A percentile compares a stretch with the other conserved stretches of the same genome.
Conservation (phyloP, 768 basidiomycete genomes). For the Jaapia argillacea region DNA sequence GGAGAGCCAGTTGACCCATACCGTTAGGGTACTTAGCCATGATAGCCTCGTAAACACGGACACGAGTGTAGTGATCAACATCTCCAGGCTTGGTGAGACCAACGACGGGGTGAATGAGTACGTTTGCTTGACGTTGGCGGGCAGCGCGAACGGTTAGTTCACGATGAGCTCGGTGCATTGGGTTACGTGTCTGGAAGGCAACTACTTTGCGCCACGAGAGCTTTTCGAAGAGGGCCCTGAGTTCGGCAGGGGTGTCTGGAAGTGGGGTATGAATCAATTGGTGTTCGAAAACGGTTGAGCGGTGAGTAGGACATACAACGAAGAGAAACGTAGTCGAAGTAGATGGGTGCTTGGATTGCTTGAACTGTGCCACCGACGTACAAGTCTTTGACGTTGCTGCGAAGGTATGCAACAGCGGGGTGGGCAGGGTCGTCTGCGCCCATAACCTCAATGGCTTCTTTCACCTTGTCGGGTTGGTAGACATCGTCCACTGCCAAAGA, state of each 20-base stretch:
- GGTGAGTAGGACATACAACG: slow-evolving; percentile 51
- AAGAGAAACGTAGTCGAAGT: slow-evolving; percentile 94
- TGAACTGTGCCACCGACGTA: slow-evolving; percentile 93
- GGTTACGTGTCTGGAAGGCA: slow-evolving; percentile 98
- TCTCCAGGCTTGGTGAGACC: slow-evolving; percentile 96
- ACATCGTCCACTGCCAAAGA: slow-evolving; percentile 67
- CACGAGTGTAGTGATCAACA: slow-evolving; percentile 88
- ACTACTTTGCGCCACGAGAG: slow-evolving; percentile 95
- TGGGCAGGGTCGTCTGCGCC: slow-evolving; percentile 95
- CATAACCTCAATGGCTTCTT: slow-evolving; percentile 84
- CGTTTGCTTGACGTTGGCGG: slow-evolving; percentile 88
- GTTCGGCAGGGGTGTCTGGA: slow-evolving; percentile 83
- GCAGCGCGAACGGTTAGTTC: slow-evolving; percentile 97
- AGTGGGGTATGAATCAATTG: too few species aligned
- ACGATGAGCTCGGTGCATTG: slow-evolving; percentile 98
- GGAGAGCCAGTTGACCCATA: slow-evolving; percentile 93
- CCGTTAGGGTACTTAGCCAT: slow-evolving; percentile 98
- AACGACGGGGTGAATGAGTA: slow-evolving; percentile 97
- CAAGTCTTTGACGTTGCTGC: slow-evolving; percentile 72
- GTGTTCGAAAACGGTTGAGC: too few species aligned
- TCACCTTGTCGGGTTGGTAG: slow-evolving; percentile 76
- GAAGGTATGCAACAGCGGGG: slow-evolving; percentile 87
- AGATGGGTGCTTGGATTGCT: slow-evolving; percentile 81
- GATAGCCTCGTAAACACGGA: slow-evolving; percentile 95
- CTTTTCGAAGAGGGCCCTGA: slow-evolving; percentile 93